Evolutionary conservation across 2,329 filamentous ascomycete species (phyloP).

Genomic region (Chalara sp.): DNA sequence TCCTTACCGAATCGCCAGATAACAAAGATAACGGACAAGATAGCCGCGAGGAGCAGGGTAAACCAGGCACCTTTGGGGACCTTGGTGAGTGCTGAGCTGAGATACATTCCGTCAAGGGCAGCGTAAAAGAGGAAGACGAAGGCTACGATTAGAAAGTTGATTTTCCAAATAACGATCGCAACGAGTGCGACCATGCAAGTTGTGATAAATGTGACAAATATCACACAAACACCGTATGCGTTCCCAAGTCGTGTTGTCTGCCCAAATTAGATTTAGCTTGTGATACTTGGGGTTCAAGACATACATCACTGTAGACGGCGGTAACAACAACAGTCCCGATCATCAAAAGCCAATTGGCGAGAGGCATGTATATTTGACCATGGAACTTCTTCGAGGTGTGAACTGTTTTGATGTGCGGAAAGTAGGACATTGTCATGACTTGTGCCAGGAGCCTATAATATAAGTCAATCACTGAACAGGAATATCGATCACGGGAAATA

Average conservation of each 20-base stretch:
- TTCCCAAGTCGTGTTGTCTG: constrained; percentile 63
- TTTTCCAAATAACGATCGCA: constrained; percentile 65
- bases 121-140: constrained; percentile 57
- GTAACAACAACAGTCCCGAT: constrained; percentile 69
- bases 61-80: constrained; percentile 76
- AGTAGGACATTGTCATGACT: constrained; percentile 63
- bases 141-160: constrained; percentile 53
- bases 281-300: constrained; percentile 11
- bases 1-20: constrained; percentile 78
- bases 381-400: constrained; percentile 66
- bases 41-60: constrained; percentile 56
- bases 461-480: no score
- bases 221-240: constrained; percentile 74
- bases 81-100: constrained; percentile 64
- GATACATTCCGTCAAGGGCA: constrained; percentile 61
- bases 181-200: constrained; percentile 69
- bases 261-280: neutral
- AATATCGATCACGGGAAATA: no score
- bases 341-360: constrained; percentile 74
- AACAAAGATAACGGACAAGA: constrained; percentile 60
- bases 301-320: constrained; percentile 63
- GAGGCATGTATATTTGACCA: constrained; percentile 69
- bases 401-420: constrained; percentile 67
- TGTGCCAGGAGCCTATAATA: constrained; percentile 42
- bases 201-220: constrained; percentile 72